Conservation (phyloP, 257 asterid species). For the Fraxinus cuspidata region DNA sequence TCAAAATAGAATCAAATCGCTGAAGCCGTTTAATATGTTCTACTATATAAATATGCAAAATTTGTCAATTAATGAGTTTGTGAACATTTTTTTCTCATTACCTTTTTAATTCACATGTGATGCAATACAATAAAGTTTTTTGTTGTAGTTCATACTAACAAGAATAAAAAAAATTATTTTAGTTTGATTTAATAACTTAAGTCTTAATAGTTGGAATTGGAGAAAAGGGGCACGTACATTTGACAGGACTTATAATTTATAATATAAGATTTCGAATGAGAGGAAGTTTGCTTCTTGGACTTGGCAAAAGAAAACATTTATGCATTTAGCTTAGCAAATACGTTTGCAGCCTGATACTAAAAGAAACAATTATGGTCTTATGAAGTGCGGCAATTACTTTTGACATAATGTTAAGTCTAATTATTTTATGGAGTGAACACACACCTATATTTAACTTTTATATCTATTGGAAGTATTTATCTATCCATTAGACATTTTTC, state of each 20-base stretch:
- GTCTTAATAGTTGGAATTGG: not conserved
- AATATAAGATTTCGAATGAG: not conserved
- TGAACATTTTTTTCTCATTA: not conserved
- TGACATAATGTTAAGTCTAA: not conserved
- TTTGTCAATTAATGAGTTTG: not conserved
- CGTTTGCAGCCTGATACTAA: not conserved
- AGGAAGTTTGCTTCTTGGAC: not conserved
- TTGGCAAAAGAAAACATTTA: not conserved
- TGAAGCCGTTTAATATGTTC: not conserved
- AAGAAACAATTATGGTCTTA: not conserved
- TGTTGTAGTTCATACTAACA: not conserved
- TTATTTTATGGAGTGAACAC: not conserved
- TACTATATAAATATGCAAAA: not conserved
- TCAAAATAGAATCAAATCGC: not conserved
- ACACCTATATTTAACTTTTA: too few species aligned
- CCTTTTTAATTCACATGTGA: too few species aligned
- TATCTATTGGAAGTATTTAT: not conserved
- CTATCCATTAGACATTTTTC: not conserved
- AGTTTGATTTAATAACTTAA: not conserved
- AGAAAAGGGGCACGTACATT: not conserved
- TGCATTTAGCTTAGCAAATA: not conserved
- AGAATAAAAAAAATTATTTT: too few species aligned
- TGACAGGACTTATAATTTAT: not conserved
- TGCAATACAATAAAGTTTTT: not conserved
- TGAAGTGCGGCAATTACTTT: not conserved